Evolutionary conservation across 129 eudicot species (phyloP).

Genomic region (Artemisia argyi): DNA sequence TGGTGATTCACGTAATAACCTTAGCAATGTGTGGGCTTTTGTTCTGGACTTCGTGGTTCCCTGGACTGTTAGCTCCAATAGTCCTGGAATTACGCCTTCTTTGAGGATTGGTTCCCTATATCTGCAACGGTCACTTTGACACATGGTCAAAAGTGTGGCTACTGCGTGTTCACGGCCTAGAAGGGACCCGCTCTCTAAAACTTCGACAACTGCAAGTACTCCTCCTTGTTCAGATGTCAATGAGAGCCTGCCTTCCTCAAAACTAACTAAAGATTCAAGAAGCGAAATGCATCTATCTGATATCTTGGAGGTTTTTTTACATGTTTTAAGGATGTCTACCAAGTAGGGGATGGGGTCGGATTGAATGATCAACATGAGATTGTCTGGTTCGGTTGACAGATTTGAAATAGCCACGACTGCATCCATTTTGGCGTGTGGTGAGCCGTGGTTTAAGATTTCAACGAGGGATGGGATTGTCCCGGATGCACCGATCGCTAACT

Average conservation of each 20-base stretch:
- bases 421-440: conserved; percentile 69
- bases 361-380: conserved; percentile 47
- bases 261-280: conserved; percentile 59
- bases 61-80: conserved; percentile 93
- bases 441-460: conserved; percentile 46
- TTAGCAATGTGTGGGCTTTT: conserved; percentile 70
- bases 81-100: conserved; percentile 98
- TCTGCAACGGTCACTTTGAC: conserved; percentile 65
- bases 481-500: conserved; percentile 64
- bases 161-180: conserved; percentile 96
- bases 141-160: conserved; percentile 77
- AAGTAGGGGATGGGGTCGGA: conserved; percentile 67
- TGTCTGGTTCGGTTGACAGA: conserved; percentile 75
- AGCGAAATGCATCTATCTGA: conserved; percentile 73
- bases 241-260: conserved; percentile 58
- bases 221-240: conserved; percentile 75
- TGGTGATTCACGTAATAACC: conserved; percentile 74
- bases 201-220: conserved; percentile 85
- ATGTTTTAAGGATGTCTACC: conserved; percentile 56
- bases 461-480: conserved; percentile 81
- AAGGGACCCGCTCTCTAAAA: conserved; percentile 75
- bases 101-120: conserved; percentile 85
- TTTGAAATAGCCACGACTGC: conserved; percentile 84
- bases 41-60: conserved; percentile 65
- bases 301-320: conserved; percentile 67